phyloP scores from a whole-genome alignment of 371 early-diverging fungal species.

The Rhizopus stolonifer region DNA sequence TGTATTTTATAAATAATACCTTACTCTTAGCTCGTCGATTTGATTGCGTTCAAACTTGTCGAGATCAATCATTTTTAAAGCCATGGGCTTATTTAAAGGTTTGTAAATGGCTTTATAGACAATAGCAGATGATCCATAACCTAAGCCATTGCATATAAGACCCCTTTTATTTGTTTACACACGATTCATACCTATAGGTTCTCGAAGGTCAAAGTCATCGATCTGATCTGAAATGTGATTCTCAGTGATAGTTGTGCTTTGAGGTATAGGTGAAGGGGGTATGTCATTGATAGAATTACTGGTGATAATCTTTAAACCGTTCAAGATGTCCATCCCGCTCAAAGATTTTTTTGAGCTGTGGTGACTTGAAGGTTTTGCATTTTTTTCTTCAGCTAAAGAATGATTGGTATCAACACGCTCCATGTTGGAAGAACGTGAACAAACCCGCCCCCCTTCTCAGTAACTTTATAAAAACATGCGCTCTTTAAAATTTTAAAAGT shows the following conservation, averaged over 20 bases:
- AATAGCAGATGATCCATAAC: constrained; percentile 81
- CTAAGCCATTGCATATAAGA: too few species aligned
- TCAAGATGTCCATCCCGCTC: constrained; percentile 22
- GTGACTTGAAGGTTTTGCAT: not conserved
- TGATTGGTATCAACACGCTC: constrained; percentile 19
- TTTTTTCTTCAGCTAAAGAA: constrained; percentile 3
- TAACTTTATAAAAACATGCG: too few species aligned
- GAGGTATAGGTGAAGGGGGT: constrained; percentile 17
- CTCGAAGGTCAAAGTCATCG: constrained; percentile 43
- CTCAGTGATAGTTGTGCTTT: constrained; percentile 12
- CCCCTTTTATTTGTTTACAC: too few species aligned
- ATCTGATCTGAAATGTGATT: constrained; percentile 22
- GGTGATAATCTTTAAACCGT: constrained; percentile 22
- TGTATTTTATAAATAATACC: not conserved
- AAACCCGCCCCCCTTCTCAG: too few species aligned
- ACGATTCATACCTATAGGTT: constrained; percentile 47
- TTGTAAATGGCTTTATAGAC: constrained; percentile 76
- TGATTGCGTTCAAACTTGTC: constrained; percentile 87
- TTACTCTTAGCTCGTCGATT: constrained; percentile 79
- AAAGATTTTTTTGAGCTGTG: constrained; percentile 21
- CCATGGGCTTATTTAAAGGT: constrained; percentile 64
- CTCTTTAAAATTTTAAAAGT: too few species aligned
- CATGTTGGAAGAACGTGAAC: constrained; percentile 1
- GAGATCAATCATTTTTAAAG: constrained; percentile 83
- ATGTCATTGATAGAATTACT: constrained; percentile 8